Base-by-base conservation (phyloP, 208 protist genomes). In the Leishmania aethiopica region DNA sequence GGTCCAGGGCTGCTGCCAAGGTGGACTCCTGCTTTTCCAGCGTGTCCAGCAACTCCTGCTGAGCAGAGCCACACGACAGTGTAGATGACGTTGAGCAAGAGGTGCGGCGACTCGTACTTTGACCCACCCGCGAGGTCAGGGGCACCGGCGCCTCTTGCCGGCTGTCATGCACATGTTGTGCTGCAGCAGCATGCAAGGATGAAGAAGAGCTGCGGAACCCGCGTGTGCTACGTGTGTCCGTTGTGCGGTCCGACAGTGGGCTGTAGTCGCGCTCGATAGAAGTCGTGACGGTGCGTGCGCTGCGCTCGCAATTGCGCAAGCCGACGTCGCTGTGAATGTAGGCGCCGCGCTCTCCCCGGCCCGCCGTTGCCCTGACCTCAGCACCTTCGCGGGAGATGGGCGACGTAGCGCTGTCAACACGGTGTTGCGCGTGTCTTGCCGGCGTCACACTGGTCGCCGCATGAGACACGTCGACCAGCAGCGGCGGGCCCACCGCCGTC, bases 21-120 rank as follows among this genome's bases (percentile, higher is more conserved):
- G 78, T 17, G 2, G 79, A 37, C 49, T 83, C 86, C 64, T 92
- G 77, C 0, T 59, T 66, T 19, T 72, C 74, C 60, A 94, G 82
- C n/a, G 78, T 67, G 45, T 78, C 51, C 53, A 82, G 19, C 42
- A 90, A 49, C 35, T 82, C 72, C 49, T 80, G 70, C 64, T 85
- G 75, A 28, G 82, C 86, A 25, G 77, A 80, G 13, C 57, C 79
- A 11, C 69, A 53, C 32, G 83, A 83, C 17, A 73, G 57, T n/a
- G 37, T 40, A 10, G 74, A 76, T 6, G 83, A 73, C 28, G 40
- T 53, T 45, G 70, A 74, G 40, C 15, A 53, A 47, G 71, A 17
- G 10, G 60, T 57, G 28, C 42, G 77, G 19, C 73, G 78, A 72
- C 81, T 85, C 51, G 32, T 25, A n/a, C 69, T 78, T 5, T 28